Percentiles rank a stretch among this genome's conserved stretches.
Evolutionary conservation across 2,329 filamentous ascomycete genomes (phyloP).

Genomic region (Aphanoascus verrucosus): DNA sequence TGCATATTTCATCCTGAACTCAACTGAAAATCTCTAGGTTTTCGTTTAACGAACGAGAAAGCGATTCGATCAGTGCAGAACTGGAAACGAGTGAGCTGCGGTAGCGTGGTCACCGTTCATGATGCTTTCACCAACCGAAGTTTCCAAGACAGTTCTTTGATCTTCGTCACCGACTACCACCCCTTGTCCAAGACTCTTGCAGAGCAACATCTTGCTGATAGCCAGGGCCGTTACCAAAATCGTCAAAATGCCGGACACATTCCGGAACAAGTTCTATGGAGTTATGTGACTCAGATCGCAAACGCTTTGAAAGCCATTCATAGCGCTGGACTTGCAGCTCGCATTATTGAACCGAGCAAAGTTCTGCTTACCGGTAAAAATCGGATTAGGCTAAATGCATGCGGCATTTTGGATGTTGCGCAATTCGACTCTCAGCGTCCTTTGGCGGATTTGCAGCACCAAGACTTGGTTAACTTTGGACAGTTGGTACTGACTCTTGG

Average conservation of each 20-base stretch:
- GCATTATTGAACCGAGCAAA: conserved; percentile 78
- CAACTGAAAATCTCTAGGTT: conserved; percentile 43
- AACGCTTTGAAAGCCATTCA: conserved; percentile 84
- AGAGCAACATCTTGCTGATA: conserved; percentile 54
- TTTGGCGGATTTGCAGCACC: conserved; percentile 67
- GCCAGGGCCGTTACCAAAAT: conserved; percentile 33
- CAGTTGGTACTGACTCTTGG: conserved; percentile 73
- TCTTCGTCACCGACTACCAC: conserved; percentile 89
- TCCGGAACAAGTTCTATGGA: conserved; percentile 71
- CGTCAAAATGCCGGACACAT: conserved; percentile 42
- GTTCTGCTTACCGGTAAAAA: conserved; percentile 85
- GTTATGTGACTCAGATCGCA: conserved; percentile 82
- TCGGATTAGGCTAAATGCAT: conserved; percentile 76
- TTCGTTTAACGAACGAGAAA: conserved; percentile 76
- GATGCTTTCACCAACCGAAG: conserved; percentile 88
- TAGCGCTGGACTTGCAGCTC: conserved; percentile 65
- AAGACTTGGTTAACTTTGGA: conserved; percentile 77
- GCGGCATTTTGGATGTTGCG: conserved; percentile 79
- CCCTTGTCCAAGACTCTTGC: conserved; percentile 81
- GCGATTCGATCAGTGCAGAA: conserved; percentile 76
- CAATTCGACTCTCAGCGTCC: conserved; percentile 63
- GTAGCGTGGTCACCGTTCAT: conserved; percentile 72
- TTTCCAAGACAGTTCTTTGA: conserved; percentile 88
- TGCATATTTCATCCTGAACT: neutral
- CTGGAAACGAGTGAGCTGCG: conserved; percentile 78